A percentile compares a stretch with the other conserved stretches of the same genome.
phyloP scores from a whole-genome alignment of 2,329 filamentous ascomycete species.

The Trichoderma citrinoviride region DNA sequence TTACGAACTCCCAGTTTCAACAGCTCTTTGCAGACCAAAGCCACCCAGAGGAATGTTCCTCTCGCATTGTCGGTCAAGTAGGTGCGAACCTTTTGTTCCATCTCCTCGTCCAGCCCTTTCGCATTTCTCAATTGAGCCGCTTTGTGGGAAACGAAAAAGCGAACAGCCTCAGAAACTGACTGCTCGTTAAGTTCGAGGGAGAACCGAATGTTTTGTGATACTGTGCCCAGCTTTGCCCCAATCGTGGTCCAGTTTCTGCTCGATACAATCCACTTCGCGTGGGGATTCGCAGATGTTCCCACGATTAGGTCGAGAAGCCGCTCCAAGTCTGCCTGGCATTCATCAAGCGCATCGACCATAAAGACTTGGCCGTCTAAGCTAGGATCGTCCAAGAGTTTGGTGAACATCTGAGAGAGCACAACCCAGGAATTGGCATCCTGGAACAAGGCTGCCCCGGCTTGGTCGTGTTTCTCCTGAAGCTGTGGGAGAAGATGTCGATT shows the following conservation, averaged over 20 bases:
- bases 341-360: constrained; percentile 48
- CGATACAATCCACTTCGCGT: constrained; percentile 43
- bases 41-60: constrained; percentile 34
- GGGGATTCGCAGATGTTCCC: background rate
- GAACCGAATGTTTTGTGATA: constrained; percentile 28
- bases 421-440: background rate
- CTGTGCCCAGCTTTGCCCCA: constrained; percentile 31
- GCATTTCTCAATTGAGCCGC: constrained; percentile 29
- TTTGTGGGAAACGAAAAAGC: constrained; percentile 38
- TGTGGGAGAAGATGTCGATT: constrained; percentile 35
- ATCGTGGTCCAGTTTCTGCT: constrained; percentile 33
- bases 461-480: constrained; percentile 36
- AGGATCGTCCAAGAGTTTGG: background rate
- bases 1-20: constrained; percentile 5
- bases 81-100: background rate
- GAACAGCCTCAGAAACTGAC: constrained; percentile 37
- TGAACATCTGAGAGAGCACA: background rate
- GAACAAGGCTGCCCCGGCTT: background rate
- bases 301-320: constrained; percentile 39
- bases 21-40: constrained; percentile 25
- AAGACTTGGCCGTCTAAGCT: constrained; percentile 25
- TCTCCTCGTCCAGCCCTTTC: constrained; percentile 20
- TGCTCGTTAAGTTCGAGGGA: constrained; percentile 39
- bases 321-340: constrained; percentile 33
- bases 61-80: constrained; percentile 34